phyloP scores from a whole-genome alignment of 352 stramenopile genomes.

The Salisapilia sapeloensis region DNA sequence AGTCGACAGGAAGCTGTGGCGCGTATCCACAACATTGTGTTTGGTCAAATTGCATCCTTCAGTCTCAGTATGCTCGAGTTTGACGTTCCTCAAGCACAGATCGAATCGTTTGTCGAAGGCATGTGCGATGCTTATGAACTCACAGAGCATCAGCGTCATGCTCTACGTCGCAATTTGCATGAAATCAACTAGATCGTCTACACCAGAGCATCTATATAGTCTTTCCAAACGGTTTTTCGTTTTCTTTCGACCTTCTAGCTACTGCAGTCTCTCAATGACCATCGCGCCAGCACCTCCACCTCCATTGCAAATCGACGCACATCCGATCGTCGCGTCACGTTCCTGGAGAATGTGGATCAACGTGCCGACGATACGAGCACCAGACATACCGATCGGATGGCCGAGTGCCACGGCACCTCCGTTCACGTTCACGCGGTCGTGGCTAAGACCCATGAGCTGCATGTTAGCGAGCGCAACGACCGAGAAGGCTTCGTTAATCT shows the following conservation, averaged over 20 bases:
- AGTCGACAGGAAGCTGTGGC: constrained; percentile 69
- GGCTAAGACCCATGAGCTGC: constrained; percentile 86
- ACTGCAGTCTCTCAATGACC: constrained; percentile 81
- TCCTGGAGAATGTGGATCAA: constrained; percentile 91
- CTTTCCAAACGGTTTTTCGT: background rate
- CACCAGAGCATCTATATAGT: background rate
- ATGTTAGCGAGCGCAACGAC: constrained; percentile 95
- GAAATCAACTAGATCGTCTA: constrained; percentile 37
- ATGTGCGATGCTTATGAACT: constrained; percentile 79
- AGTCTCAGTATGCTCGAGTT: constrained; percentile 82
- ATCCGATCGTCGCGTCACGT: constrained; percentile 90
- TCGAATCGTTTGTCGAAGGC: constrained; percentile 75
- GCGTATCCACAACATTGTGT: constrained; percentile 79
- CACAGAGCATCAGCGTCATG: constrained; percentile 70
- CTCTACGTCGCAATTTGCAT: constrained; percentile 62
- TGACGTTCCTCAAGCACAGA: constrained; percentile 54
- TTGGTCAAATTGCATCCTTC: constrained; percentile 71
- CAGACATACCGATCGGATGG: constrained; percentile 77
- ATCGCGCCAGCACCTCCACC: constrained; percentile 93
- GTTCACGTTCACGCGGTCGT: constrained; percentile 91
- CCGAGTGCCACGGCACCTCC: constrained; percentile 84
- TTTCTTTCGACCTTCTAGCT: constrained; percentile 4
- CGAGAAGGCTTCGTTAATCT: constrained; percentile 99
- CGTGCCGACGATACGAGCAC: constrained; percentile 88
- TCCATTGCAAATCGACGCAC: constrained; percentile 96